Evolutionary conservation across 2,329 filamentous ascomycete genomes (phyloP).

Genomic region (Aspergillus sp.): DNA sequence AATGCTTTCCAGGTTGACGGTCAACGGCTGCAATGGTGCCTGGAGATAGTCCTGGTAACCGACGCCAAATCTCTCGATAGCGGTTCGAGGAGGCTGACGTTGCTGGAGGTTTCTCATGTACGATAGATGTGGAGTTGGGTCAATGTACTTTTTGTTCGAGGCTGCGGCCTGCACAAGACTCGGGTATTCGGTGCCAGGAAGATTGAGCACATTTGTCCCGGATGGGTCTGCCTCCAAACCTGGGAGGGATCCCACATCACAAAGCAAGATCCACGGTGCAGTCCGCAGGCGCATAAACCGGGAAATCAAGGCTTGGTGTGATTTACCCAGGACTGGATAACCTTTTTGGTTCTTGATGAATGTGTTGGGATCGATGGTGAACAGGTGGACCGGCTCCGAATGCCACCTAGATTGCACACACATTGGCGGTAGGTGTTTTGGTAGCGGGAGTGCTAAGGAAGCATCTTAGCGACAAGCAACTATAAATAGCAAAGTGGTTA

Average conservation of each 20-base stretch:
- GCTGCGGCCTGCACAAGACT: conserved; percentile 66
- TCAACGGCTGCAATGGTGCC: conserved; percentile 88
- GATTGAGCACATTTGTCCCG: conserved; percentile 14
- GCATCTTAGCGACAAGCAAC: conserved; percentile 18
- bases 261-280: conserved; percentile 61
- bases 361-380: conserved; percentile 53
- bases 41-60: conserved; percentile 94
- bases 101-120: conserved; percentile 84
- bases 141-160: conserved; percentile 51
- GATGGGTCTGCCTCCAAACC: conserved; percentile 37
- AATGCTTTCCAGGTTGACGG: conserved; percentile 93
- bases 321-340: conserved; percentile 58
- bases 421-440: conserved; percentile 58
- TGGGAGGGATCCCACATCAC: conserved; percentile 57
- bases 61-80: conserved; percentile 65
- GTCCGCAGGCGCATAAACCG: conserved; percentile 58
- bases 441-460: conserved; percentile 55
- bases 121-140: conserved; percentile 66
- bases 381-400: conserved; percentile 60
- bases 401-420: conserved; percentile 61
- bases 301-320: conserved; percentile 58
- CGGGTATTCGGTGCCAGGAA: conserved; percentile 56
- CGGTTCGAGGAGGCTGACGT: conserved; percentile 67
- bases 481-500: background rate
- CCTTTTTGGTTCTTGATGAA: conserved; percentile 61